A percentile compares a stretch with the other conserved stretches of the same genome.
Conservation (phyloP, 345 rosid species). For the Boechera retrofracta region DNA sequence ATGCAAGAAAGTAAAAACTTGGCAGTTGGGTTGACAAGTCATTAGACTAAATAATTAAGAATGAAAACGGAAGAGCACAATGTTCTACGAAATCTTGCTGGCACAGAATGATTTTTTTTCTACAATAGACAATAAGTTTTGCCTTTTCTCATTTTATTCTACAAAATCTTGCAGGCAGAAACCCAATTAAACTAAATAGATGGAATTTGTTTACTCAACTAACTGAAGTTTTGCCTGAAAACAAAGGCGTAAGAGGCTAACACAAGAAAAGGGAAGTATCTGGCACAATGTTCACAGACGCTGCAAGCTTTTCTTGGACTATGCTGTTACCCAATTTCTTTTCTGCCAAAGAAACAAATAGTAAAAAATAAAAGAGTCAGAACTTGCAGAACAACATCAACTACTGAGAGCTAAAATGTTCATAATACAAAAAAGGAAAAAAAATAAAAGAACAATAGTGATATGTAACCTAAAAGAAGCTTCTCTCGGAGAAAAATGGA, state of each 20-base stretch:
- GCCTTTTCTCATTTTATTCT: not conserved
- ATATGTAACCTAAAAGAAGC: not conserved
- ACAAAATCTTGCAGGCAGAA: not conserved
- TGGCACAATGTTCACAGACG: conserved; percentile 88
- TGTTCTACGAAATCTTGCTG: no score
- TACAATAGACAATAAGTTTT: no score
- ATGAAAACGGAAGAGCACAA: no score
- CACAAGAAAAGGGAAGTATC: conserved; percentile 49
- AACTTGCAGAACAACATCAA: not conserved
- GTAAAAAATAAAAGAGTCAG: not conserved
- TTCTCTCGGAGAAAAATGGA: no score
- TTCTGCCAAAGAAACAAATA: conserved; percentile 50
- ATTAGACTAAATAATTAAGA: no score
- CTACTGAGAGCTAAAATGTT: not conserved
- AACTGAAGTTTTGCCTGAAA: not conserved
- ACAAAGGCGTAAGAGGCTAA: conserved; percentile 3
- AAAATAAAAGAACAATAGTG: not conserved
- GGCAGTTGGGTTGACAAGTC: no score
- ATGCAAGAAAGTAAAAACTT: no score
- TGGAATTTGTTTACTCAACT: not conserved
- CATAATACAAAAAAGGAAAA: not conserved
- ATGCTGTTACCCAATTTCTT: conserved; percentile 87
- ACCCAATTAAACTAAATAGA: not conserved
- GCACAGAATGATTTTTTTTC: no score
- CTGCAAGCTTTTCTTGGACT: conserved; percentile 84